Evolutionary conservation across 1,284 basidiomycete species (phyloP).

Genomic region (Serendipita sp.): DNA sequence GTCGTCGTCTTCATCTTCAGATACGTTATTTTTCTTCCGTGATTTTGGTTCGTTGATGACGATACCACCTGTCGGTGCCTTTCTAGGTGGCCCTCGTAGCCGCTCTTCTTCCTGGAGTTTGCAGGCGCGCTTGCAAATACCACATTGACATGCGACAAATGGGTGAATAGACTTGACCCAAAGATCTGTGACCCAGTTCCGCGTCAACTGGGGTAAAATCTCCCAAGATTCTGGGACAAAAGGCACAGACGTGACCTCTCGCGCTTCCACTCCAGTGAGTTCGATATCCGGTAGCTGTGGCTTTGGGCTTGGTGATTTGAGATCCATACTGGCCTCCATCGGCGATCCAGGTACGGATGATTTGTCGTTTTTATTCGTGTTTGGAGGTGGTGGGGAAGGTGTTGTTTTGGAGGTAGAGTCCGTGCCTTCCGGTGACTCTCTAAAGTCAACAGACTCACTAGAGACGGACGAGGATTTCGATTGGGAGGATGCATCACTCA

Average conservation of each 20-base stretch:
- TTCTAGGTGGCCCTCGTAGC: neutral
- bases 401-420: neutral
- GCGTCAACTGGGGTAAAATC: neutral
- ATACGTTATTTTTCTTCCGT: neutral
- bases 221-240: neutral
- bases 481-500: neutral
- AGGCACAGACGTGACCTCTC: neutral
- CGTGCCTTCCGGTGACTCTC: neutral
- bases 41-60: constrained; percentile 1
- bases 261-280: neutral
- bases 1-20: neutral
- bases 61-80: constrained; percentile 2
- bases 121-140: constrained; percentile 5
- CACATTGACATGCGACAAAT: neutral
- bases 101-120: neutral
- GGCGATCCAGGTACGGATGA: neutral
- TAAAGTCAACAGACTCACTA: neutral
- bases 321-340: neutral
- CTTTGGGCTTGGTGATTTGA: neutral
- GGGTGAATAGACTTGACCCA: constrained; percentile 3
- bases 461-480: constrained; percentile 1
- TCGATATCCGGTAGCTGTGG: neutral
- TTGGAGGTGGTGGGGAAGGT: neutral
- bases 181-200: neutral
- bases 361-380: neutral